Evolutionary conservation across 106 monocot genomes (phyloP), one percentile per base, ranked within the genome.

Genomic region (Vanilla planifolia): DNA sequence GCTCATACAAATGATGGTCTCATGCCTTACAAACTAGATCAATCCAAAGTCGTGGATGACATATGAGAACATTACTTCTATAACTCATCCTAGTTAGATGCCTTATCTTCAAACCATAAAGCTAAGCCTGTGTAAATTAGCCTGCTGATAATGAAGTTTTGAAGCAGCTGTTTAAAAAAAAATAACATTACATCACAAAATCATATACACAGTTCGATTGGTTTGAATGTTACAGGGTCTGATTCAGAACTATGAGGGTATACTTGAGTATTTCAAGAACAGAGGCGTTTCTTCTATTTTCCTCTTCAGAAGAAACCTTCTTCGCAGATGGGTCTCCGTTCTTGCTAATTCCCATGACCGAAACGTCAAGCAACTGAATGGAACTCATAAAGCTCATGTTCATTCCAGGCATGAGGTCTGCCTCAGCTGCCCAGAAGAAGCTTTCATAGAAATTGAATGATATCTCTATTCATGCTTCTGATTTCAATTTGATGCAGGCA

Each of bases 341-440:
- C 59, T 77, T 23, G 77, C 80, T 50, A 85, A 85, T 71, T 8
- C 68, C 50, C 69, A 85, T 57, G 85, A 85, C 61, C 66, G 71
- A 35, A 25, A 52, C 20, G 16, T 26, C 6, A 85, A 77, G 68
- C 80, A 70, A 55, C 44, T 85, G 15, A 85, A 85, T 51, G 85
- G 85, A 13, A 85, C 71, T 13, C 85, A 85, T 47, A 85, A 80
- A 67, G 70, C 85, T 48, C 85, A 85, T 63, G 85, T 80, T 0
- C 85, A 85, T 67, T 80, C 85, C 2, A 75, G 60, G 47, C 36
- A 73, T 27, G 85, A 85, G 74, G 85, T 82, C 23, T 33, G 34
- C 32, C 6, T 52, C 32, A 58, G 17, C 40, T 15, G 25, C 44
- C 50, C 1, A n/a, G 19, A 15, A 48, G 6, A 45, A 16, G 13